Conservation (phyloP, 2,329 filamentous ascomycete species). For the Aspergillus sojae region DNA sequence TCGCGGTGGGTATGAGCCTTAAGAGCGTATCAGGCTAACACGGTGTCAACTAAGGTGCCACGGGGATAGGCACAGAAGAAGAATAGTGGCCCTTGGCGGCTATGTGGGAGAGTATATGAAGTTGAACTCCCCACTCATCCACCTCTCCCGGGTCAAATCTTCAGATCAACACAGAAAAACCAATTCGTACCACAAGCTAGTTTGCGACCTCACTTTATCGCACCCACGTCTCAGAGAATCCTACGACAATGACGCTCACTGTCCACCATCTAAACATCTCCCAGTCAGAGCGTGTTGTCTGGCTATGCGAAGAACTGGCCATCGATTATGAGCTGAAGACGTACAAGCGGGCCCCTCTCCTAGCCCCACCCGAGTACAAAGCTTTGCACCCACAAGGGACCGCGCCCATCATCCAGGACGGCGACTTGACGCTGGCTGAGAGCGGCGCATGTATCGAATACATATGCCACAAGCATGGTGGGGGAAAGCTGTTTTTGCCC, state of each 20-base stretch:
- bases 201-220: neutral
- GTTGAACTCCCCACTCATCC: no score
- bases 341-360: constrained; percentile 51
- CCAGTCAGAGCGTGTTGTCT: constrained; percentile 66
- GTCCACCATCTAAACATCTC: constrained; percentile 58
- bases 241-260: constrained; percentile 12
- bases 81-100: no score
- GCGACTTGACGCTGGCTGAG: constrained; percentile 59
- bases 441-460: constrained; percentile 64
- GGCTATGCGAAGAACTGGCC: constrained; percentile 66
- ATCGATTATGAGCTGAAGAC: constrained; percentile 56
- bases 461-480: constrained; percentile 58
- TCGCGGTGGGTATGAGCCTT: no score
- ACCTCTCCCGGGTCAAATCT: no score
- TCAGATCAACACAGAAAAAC: no score
- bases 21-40: no score
- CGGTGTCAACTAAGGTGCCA: no score
- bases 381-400: constrained; percentile 55
- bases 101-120: no score
- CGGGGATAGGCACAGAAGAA: no score
- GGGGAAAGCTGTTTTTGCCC: constrained; percentile 51
- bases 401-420: constrained; percentile 64
- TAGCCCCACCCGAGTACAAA: constrained; percentile 45
- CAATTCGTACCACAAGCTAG: no score
- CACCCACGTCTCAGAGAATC: neutral